Evolutionary conservation across 805 yeast genomes (phyloP).

Genomic region (Metschnikowia noctiluminum): DNA sequence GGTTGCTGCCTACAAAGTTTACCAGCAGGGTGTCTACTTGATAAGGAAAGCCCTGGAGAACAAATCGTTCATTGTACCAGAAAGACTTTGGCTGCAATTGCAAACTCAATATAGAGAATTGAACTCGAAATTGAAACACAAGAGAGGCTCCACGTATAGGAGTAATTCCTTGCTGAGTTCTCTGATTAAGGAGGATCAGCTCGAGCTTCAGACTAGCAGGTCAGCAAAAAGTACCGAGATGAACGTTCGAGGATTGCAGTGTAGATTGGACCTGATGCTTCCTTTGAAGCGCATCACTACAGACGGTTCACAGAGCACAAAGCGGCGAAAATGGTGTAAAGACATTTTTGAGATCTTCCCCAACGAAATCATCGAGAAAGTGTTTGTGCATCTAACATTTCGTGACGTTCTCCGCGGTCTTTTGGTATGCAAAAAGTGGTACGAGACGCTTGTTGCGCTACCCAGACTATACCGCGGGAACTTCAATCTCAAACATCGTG

Average conservation of each 20-base stretch:
- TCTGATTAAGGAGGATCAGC: background rate
- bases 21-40: conserved; percentile 36
- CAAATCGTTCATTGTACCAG: conserved; percentile 28
- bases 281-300: conserved; percentile 18
- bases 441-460: conserved; percentile 22
- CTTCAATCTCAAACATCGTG: conserved; percentile 23
- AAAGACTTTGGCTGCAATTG: conserved; percentile 27
- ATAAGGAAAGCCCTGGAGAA: conserved; percentile 31
- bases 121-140: conserved; percentile 22
- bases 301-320: background rate
- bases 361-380: conserved; percentile 26
- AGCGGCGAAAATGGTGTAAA: background rate
- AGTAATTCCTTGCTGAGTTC: too few relatives aligned
- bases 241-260: conserved; percentile 4
- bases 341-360: conserved; percentile 33
- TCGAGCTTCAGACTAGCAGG: background rate
- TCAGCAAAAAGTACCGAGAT: background rate
- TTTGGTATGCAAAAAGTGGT: conserved; percentile 35
- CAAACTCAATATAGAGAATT: conserved; percentile 22
- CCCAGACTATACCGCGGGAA: conserved; percentile 25
- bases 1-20: conserved; percentile 33
- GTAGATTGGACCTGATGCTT: conserved; percentile 18
- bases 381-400: conserved; percentile 25
- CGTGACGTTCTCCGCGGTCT: conserved; percentile 26
- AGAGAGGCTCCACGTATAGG: background rate